These are phyloP conservation scores for Mycocalia duriaeana DNA, from an alignment of 1,284 basidiomycete genomes.

Conservation along the genomic window DNA sequence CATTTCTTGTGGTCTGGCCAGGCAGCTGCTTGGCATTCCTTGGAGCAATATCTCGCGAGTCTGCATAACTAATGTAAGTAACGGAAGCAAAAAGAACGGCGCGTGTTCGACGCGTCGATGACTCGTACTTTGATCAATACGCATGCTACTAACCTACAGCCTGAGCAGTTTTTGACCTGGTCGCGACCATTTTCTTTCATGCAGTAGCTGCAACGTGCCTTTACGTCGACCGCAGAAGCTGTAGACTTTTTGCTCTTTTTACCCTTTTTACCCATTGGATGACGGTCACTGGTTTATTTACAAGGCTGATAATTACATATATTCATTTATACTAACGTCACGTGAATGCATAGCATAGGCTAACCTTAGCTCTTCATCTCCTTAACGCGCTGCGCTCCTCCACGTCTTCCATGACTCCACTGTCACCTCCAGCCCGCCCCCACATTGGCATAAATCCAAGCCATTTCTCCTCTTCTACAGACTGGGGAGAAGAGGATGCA, in stretches of 20 bases:
- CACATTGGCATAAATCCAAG: conserved; percentile 65
- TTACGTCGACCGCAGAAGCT: too few species aligned
- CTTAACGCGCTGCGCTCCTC: background rate
- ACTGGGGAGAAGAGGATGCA: conserved; percentile 83
- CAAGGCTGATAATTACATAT: too few species aligned
- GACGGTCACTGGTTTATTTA: too few species aligned
- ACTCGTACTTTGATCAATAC: too few species aligned
- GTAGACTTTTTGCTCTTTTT: too few species aligned
- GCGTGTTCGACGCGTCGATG: background rate
- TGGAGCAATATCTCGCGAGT: background rate
- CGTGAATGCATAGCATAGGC: too few species aligned
- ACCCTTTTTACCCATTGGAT: too few species aligned
- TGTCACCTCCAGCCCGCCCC: conserved; percentile 71
- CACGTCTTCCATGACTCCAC: conserved; percentile 53
- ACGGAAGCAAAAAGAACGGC: background rate
- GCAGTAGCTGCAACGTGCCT: conserved; percentile 23
- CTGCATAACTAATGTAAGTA: too few species aligned
- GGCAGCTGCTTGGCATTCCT: background rate
- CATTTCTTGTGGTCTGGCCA: background rate
- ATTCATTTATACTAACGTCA: too few species aligned
- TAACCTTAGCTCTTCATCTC: background rate
- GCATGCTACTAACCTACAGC: conserved; percentile 23
- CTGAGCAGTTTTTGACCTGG: conserved; percentile 24
- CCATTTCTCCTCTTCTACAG: conserved; percentile 41
- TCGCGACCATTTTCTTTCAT: conserved; percentile 18